Percentiles rank a stretch among this genome's conserved stretches.
phyloP scores from a whole-genome alignment of 2,329 filamentous ascomycete species.

The Microdochium trichocladiopsis region DNA sequence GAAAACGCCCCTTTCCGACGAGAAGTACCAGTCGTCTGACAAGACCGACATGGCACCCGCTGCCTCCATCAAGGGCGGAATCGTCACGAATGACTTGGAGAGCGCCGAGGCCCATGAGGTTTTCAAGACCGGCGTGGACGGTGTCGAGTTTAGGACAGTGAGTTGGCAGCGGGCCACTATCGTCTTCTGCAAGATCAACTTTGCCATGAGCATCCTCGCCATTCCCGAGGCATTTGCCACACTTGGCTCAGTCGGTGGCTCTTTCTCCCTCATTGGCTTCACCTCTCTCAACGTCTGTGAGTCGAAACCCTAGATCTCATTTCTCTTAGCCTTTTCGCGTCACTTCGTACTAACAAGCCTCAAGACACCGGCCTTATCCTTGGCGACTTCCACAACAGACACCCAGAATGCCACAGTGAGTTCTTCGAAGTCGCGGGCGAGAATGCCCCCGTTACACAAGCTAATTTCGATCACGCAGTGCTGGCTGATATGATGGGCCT shows the following conservation, averaged over 20 bases:
- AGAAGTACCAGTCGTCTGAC: no score
- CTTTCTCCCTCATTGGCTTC: conserved; percentile 17
- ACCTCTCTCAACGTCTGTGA: conserved; percentile 19
- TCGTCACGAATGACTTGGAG: no score
- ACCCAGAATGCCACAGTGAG: conserved; percentile 16
- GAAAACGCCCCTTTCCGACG: no score
- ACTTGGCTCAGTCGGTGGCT: conserved; percentile 23
- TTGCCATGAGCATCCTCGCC: conserved; percentile 16
- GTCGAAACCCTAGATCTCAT: no score
- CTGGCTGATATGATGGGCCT: conserved; percentile 15
- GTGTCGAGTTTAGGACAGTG: conserved; percentile 19
- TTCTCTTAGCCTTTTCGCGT: no score
- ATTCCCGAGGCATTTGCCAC: conserved; percentile 9
- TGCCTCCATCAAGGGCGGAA: no score
- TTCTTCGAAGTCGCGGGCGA: neutral
- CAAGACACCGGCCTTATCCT: conserved; percentile 6
- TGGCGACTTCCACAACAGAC: conserved; percentile 15
- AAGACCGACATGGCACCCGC: no score
- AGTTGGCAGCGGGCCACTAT: conserved; percentile 31
- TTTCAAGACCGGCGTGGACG: conserved; percentile 14
- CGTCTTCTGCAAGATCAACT: conserved; percentile 28
- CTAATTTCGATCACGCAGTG: conserved; percentile 2
- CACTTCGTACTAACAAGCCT: neutral
- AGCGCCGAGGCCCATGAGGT: no score
- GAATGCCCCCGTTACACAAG: no score